phyloP scores from a whole-genome alignment of 2,329 filamentous ascomycete species.

The Hypoxylon sp. region DNA sequence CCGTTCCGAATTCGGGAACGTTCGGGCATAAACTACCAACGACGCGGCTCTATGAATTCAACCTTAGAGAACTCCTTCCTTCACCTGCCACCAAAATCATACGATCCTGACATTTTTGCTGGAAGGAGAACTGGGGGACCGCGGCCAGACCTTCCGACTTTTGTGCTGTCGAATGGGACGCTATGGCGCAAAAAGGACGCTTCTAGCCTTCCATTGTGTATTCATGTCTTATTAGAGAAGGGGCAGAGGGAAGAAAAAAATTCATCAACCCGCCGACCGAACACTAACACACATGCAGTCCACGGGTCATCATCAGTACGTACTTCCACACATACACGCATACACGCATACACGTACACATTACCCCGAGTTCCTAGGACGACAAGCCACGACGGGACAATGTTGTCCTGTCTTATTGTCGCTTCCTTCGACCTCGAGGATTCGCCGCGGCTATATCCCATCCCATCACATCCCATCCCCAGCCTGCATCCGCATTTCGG shows the following conservation, averaged over 20 bases:
- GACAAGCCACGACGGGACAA: not conserved
- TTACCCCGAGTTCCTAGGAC: not conserved
- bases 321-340: not conserved
- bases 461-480: not conserved
- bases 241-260: constrained; percentile 1
- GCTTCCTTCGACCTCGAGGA: constrained; percentile 17
- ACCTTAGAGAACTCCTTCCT: constrained; percentile 30
- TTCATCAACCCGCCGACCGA: constrained; percentile 11
- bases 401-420: not conserved
- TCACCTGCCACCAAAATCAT: constrained; percentile 41
- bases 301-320: constrained; percentile 18
- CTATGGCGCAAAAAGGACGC: constrained; percentile 31
- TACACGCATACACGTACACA: not conserved
- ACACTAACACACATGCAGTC: constrained; percentile 5
- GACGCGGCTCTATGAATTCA: constrained; percentile 32
- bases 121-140: constrained; percentile 25
- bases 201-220: constrained; percentile 26
- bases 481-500: constrained; percentile 27
- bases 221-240: constrained; percentile 18
- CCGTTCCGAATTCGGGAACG: constrained; percentile 45
- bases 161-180: constrained; percentile 35
- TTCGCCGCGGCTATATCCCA: constrained; percentile 36
- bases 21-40: constrained; percentile 44
- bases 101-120: constrained; percentile 41
- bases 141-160: constrained; percentile 34